Percentiles rank a stretch among this genome's conserved stretches.
These are phyloP conservation scores for Somion occarium DNA, from an alignment of 1,284 basidiomycete species.

Conservation along the genomic window DNA sequence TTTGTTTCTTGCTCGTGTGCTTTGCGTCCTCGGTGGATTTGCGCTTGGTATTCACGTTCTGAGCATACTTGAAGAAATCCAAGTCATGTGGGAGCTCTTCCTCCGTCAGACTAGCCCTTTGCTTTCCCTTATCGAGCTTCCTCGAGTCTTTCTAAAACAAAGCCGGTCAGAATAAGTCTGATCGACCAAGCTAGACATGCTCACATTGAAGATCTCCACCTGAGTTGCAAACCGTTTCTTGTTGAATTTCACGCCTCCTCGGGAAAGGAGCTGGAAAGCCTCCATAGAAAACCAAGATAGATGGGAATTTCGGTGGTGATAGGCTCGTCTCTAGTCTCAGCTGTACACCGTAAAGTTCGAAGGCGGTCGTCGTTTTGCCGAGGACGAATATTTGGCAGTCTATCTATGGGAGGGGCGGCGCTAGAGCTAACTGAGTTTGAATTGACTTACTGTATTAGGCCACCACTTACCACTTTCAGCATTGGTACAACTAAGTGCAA, in stretches of 20 bases:
- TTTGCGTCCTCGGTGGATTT: slow-evolving; percentile 36
- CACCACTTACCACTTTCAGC: too few species aligned
- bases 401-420: too few species aligned
- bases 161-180: background rate
- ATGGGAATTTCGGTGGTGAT: too few species aligned
- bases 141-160: slow-evolving; percentile 7
- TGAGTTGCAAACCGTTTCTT: slow-evolving; percentile 73
- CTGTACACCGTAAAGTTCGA: too few species aligned
- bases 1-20: slow-evolving; percentile 18
- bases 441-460: too few species aligned
- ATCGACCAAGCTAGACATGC: slow-evolving; percentile 14
- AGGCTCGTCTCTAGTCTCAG: too few species aligned
- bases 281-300: slow-evolving; percentile 40
- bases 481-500: too few species aligned
- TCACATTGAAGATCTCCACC: slow-evolving; percentile 68
- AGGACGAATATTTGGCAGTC: too few species aligned
- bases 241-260: slow-evolving; percentile 76
- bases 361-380: too few species aligned
- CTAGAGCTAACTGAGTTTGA: too few species aligned
- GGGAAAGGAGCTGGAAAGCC: slow-evolving; percentile 73
- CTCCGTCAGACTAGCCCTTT: slow-evolving; percentile 20
- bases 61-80: slow-evolving; percentile 86
- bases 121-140: slow-evolving; percentile 21
- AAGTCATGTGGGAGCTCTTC: slow-evolving; percentile 70
- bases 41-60: slow-evolving; percentile 44